These are phyloP conservation scores for Xanthoconium stramineum DNA, from an alignment of 768 basidiomycete genomes.

Conservation along the genomic window DNA sequence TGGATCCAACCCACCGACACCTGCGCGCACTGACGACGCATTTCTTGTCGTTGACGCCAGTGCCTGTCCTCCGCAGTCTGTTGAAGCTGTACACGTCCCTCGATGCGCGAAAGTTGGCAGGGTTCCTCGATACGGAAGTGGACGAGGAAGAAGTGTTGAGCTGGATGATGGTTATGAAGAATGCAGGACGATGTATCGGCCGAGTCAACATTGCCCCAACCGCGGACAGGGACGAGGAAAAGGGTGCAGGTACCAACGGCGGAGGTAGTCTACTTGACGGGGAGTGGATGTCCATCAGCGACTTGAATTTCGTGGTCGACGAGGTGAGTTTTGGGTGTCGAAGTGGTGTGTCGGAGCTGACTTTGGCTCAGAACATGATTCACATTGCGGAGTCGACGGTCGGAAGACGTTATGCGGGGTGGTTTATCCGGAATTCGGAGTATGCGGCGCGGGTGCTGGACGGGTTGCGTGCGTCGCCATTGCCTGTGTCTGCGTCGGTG, in stretches of 20 bases:
- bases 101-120: slow-evolving; percentile 86
- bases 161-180: slow-evolving; percentile 97
- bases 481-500: slow-evolving; percentile 34
- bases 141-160: slow-evolving; percentile 94
- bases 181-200: slow-evolving; percentile 72
- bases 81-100: slow-evolving; percentile 94
- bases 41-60: slow-evolving; percentile 69
- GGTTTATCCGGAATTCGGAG: slow-evolving; percentile 97
- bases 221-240: slow-evolving; percentile 36
- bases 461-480: slow-evolving; percentile 58
- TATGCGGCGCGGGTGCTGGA: slow-evolving; percentile 86
- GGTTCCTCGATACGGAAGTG: slow-evolving; percentile 70
- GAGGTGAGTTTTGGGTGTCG: slow-evolving; percentile 53
- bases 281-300: slow-evolving; percentile 83
- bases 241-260: slow-evolving; percentile 13
- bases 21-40: slow-evolving; percentile 81
- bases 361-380: slow-evolving; percentile 75
- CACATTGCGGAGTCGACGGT: slow-evolving; percentile 95
- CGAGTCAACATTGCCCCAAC: slow-evolving; percentile 40
- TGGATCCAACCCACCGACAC: slow-evolving; percentile 82
- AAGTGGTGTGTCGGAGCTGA: background rate
- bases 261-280: slow-evolving; percentile 72
- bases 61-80: slow-evolving; percentile 86
- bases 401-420: slow-evolving; percentile 89
- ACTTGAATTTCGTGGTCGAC: slow-evolving; percentile 93